A percentile compares a stretch with the other conserved stretches of the same genome.
Conservation (phyloP, 805 yeast genomes). For the Myxozyma kluyveri region DNA sequence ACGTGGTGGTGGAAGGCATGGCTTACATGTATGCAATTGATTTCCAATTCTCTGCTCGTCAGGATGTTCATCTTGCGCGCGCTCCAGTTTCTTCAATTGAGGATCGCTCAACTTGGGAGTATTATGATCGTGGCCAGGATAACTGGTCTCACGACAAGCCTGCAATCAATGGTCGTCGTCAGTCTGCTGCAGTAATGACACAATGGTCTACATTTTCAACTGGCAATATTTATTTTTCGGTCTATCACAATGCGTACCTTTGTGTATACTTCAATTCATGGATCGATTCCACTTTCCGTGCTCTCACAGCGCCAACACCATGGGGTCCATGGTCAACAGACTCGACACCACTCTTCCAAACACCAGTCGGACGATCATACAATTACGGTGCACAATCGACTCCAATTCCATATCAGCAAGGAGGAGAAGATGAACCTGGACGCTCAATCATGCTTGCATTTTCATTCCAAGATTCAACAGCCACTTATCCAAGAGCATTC, state of each 20-base stretch:
- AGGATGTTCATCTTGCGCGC: slow-evolving; percentile 14
- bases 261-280: slow-evolving; percentile 13
- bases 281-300: slow-evolving; percentile 14
- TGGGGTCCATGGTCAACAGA: slow-evolving; percentile 17
- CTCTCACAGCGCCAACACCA: slow-evolving; percentile 15
- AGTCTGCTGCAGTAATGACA: slow-evolving; percentile 11
- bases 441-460: slow-evolving; percentile 9
- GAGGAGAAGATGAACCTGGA: not conserved
- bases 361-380: slow-evolving; percentile 4
- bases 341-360: slow-evolving; percentile 1
- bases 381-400: slow-evolving; percentile 11
- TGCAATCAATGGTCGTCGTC: slow-evolving; percentile 2
- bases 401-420: not conserved
- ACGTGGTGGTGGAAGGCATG: slow-evolving; percentile 10
- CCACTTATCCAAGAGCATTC: slow-evolving; percentile 10
- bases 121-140: slow-evolving; percentile 5
- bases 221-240: slow-evolving; percentile 15
- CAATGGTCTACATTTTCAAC: slow-evolving; percentile 2
- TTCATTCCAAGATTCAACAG: slow-evolving; percentile 11
- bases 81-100: slow-evolving; percentile 2
- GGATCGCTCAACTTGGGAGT: slow-evolving; percentile 10
- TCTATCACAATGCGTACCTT: slow-evolving; percentile 13
- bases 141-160: slow-evolving; percentile 10
- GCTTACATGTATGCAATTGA: slow-evolving; percentile 19
- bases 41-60: not conserved